Base-by-base conservation (phyloP, 1,139 yeast species). In the Sugiyamaella paludigena region DNA sequence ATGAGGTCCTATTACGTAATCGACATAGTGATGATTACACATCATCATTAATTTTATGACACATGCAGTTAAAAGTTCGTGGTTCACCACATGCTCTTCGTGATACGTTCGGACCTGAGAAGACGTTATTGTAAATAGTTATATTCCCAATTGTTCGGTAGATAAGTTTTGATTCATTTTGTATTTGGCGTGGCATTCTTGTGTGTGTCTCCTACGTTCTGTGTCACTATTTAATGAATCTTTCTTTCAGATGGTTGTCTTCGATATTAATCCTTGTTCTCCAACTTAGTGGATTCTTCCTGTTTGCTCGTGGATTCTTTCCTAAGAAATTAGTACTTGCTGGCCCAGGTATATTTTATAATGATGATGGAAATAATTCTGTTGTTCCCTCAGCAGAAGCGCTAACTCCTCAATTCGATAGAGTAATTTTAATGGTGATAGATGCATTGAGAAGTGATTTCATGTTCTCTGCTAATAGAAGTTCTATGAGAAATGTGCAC, bases 371-470 rank as follows among this genome's bases (percentile, higher is more conserved):
- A 49, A 51, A 1, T 69, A 70, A 13, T 60, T 70, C 31, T 2
- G 39, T 30, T 19, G 43, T 35, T 24, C 41, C 41, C 35, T n/a
- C n/a, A n/a, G n/a, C n/a, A n/a, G 36, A 28, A 7, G 40, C 15
- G n/a, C 12, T 44, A 10, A 13, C 13, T 10, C 78, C 85, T 1
- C 77, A 76, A 47, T 92, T 88, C 63, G 77, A 82, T 47, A 81
- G 80, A 56, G 67, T 89, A 35, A 80, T 92, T 1, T 66, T 94
- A 30, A 81, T 94, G 80, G 94, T 94, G 2, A 84, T 94, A 6
- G 99, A 94, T 69, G 98, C 98, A 2, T 74, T 92, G 74, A 71
- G 99, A 54, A 76, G 94, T 10, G 98, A 94, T 64, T 91, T 89
- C 63, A 69, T 89, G 66, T 92, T 79, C 63, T 81, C 65, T 10